Evolutionary conservation across 2,329 filamentous ascomycete species (phyloP).

Genomic region (Alternaria burnsii): DNA sequence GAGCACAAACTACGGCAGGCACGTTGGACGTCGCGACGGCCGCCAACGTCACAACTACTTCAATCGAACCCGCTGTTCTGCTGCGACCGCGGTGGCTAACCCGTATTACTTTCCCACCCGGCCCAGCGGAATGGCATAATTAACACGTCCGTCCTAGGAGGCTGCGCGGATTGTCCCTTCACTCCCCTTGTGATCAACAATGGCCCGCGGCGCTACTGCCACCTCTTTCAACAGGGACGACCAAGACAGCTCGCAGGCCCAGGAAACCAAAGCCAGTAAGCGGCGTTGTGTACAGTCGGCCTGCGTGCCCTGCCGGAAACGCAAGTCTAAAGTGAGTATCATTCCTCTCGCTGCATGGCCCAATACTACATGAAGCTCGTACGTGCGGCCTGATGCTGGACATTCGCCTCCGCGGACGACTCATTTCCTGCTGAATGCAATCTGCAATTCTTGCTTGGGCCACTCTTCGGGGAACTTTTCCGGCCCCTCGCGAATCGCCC

Average conservation of each 20-base stretch:
- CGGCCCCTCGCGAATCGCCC: neutral
- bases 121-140: slow-evolving; percentile 27
- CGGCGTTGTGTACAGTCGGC: slow-evolving; percentile 51
- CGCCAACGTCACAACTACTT: slow-evolving; percentile 23
- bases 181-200: slow-evolving; percentile 26
- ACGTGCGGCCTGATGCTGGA: slow-evolving; percentile 13
- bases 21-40: slow-evolving; percentile 16
- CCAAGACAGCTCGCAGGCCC: slow-evolving; percentile 24
- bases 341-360: slow-evolving; percentile 1
- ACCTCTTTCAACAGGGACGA: slow-evolving; percentile 32
- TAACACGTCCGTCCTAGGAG: slow-evolving; percentile 31
- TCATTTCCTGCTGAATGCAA: neutral
- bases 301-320: slow-evolving; percentile 60
- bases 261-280: slow-evolving; percentile 41
- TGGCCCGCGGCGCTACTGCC: slow-evolving; percentile 40
- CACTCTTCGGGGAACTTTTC: slow-evolving; percentile 1
- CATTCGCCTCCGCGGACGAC: slow-evolving; percentile 33
- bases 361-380: neutral
- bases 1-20: slow-evolving; percentile 6
- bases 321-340: slow-evolving; percentile 58
- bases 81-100: slow-evolving; percentile 20
- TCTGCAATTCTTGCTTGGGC: slow-evolving; percentile 2
- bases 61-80: slow-evolving; percentile 8
- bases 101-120: slow-evolving; percentile 4
- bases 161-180: slow-evolving; percentile 19